Base-by-base conservation (phyloP, 257 asterid genomes). In the Scutellaria baicalensis region DNA sequence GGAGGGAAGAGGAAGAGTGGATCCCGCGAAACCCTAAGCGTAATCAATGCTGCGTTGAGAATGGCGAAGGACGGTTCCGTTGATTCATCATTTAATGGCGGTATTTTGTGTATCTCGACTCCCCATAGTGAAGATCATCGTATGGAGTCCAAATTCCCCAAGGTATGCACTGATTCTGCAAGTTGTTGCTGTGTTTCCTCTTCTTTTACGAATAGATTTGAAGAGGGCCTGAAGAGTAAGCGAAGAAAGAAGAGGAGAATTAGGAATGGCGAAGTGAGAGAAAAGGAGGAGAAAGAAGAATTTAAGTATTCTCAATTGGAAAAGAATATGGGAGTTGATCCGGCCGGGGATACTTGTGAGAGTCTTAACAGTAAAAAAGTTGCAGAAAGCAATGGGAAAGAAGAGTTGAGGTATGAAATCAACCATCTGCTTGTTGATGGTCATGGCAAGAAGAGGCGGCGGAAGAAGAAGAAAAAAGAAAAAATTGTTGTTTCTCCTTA, bases 91-190 rank as follows among this genome's bases (percentile, higher is more conserved):
- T 63, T 50, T 31, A 13, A 8, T 23, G 70, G 55, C 7, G 14
- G 42, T 40, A 17, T 33, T 9, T 54, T 14, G 49, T 27, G 33
- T 3, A 5, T 27, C 33, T 27, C 33, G 33, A 27, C 33, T 1
- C 33, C 33, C 4, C 33, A 4, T 27, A 27, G 4, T 1, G 33
- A 27, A 27, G 4, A 27, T 27, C 33, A 27, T 2, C 33, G 33
- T 21, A 42, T 12, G 9, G 55, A 69, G 50, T 18, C 23, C 33
- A 50, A 74, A 48, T 74, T 38, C 9, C 47, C 68, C 8, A 33
- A 64, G 73, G 77, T 76, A 50, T 17, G 65, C 52, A 12, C 54
- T 17, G 57, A 47, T 70, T 65, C 77, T 11, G 51, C 69, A 14
- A 9, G 17, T 52, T n/a, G n/a, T n/a, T 36, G 12, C 14, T 36